phyloP scores from a whole-genome alignment of 2,329 filamentous ascomycete species.

The Xylariaceae sp. region DNA sequence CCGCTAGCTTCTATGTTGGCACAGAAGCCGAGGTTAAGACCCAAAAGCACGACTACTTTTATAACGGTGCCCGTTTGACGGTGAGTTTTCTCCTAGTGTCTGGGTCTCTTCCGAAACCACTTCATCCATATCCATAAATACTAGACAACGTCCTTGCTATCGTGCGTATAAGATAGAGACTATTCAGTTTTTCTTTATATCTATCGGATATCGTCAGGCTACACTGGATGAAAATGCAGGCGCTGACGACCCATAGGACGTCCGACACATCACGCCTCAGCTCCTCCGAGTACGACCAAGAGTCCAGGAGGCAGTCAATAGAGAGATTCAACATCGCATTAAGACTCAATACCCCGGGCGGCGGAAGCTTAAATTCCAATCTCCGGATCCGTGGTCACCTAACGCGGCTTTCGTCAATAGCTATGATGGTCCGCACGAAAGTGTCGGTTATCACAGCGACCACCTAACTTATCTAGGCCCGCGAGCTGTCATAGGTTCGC shows the following conservation, averaged over 20 bases:
- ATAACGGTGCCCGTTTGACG: constrained; percentile 76
- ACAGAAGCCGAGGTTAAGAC: constrained; percentile 67
- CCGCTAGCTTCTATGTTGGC: constrained; percentile 80
- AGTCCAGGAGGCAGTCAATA: constrained; percentile 77
- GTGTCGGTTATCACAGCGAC: constrained; percentile 90
- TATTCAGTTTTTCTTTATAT: no score
- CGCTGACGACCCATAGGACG: constrained; percentile 53
- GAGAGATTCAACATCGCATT: constrained; percentile 74
- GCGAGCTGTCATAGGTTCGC: constrained; percentile 81
- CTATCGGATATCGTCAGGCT: no score
- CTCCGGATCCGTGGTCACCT: constrained; percentile 72
- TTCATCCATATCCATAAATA: not conserved
- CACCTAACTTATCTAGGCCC: constrained; percentile 93
- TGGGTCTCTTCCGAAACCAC: not conserved
- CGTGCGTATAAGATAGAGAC: not conserved
- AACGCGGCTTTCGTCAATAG: constrained; percentile 96
- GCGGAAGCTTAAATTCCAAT: constrained; percentile 78
- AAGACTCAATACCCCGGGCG: constrained; percentile 66
- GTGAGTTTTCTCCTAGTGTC: constrained; percentile 41
- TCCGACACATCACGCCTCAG: constrained; percentile 74
- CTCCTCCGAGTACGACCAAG: constrained; percentile 69
- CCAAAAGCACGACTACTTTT: constrained; percentile 80
- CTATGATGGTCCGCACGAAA: constrained; percentile 80
- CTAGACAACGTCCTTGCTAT: no score
- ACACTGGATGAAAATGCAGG: not conserved